These are phyloP conservation scores for Nasturtium officinale DNA, from an alignment of 345 rosid species.

Conservation along the genomic window DNA sequence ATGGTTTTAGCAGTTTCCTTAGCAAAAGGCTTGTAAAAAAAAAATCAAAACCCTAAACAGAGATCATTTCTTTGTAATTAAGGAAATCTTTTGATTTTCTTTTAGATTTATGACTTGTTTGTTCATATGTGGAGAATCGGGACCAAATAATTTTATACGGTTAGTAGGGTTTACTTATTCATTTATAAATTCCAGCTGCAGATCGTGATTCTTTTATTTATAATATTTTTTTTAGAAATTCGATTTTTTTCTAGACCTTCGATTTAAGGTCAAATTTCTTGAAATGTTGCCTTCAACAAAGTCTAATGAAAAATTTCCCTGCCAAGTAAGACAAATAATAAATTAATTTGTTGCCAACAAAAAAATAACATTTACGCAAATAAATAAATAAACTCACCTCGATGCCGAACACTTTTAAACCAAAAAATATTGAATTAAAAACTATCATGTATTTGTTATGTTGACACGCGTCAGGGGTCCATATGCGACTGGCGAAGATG, in stretches of 20 bases:
- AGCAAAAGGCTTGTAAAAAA: not conserved
- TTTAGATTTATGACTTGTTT: slow-evolving; percentile 11
- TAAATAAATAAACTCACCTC: slow-evolving; percentile 15
- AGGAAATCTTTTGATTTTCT: not conserved
- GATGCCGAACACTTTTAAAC: slow-evolving; percentile 18
- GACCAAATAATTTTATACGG: slow-evolving; percentile 4
- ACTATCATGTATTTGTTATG: not conserved
- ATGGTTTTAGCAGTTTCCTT: not conserved
- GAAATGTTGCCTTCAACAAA: slow-evolving; percentile 17
- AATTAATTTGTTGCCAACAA: not conserved
- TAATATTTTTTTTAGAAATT: not conserved
- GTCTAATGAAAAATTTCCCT: not conserved
- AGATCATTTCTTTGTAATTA: not conserved
- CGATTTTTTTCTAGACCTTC: not conserved
- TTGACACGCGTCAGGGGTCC: slow-evolving; percentile 31
- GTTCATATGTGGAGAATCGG: slow-evolving; percentile 33
- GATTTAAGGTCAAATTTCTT: slow-evolving; percentile 23
- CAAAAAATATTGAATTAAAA: slow-evolving; percentile 6
- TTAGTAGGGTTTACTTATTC: not conserved
- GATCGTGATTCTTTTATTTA: slow-evolving; percentile 11
- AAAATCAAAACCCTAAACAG: not conserved
- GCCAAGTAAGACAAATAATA: not conserved
- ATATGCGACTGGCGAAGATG: slow-evolving; percentile 16
- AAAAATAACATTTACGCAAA: not conserved
- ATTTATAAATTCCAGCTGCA: slow-evolving; percentile 12